A percentile compares a stretch with the other conserved stretches of the same genome.
These are phyloP conservation scores for Exophiala mesophila DNA, from an alignment of 2,329 filamentous ascomycete species.

Conservation along the genomic window DNA sequence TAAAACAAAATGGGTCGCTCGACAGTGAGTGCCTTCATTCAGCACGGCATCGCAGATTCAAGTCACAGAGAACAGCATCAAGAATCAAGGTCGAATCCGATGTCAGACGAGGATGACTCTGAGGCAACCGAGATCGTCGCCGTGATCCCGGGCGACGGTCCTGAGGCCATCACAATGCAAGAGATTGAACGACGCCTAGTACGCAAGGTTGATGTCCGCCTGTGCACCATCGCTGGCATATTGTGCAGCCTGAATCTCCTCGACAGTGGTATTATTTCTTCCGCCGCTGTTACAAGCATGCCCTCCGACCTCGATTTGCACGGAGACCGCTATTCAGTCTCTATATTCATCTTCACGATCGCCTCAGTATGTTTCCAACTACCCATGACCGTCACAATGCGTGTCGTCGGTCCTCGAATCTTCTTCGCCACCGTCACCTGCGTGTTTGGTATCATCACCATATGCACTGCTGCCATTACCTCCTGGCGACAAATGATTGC, in stretches of 20 bases:
- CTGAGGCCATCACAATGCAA: background rate
- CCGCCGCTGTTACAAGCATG: conserved; percentile 66
- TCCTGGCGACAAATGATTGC: conserved; percentile 67
- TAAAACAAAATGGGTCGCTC: too few species aligned
- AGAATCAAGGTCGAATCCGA: too few species aligned
- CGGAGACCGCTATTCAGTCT: conserved; percentile 62
- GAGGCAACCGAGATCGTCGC: too few species aligned
- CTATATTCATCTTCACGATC: conserved; percentile 70
- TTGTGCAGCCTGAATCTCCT: conserved; percentile 65
- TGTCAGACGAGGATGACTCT: too few species aligned
- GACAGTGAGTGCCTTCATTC: too few species aligned
- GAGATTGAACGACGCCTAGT: conserved; percentile 40
- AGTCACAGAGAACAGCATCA: too few species aligned
- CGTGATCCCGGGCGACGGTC: background rate
- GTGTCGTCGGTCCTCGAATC: conserved; percentile 58
- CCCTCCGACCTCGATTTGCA: conserved; percentile 58
- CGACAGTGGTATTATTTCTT: conserved; percentile 65
- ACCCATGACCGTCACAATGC: conserved; percentile 62
- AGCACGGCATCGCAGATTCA: too few species aligned
- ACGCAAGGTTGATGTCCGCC: conserved; percentile 60
- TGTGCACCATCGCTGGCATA: conserved; percentile 68
- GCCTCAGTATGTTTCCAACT: conserved; percentile 64
- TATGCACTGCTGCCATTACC: conserved; percentile 63
- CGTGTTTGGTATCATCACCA: conserved; percentile 59
- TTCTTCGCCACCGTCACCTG: conserved; percentile 59